Base-by-base conservation (phyloP, 2,329 filamentous ascomycete species). In the Lojkania enalia region DNA sequence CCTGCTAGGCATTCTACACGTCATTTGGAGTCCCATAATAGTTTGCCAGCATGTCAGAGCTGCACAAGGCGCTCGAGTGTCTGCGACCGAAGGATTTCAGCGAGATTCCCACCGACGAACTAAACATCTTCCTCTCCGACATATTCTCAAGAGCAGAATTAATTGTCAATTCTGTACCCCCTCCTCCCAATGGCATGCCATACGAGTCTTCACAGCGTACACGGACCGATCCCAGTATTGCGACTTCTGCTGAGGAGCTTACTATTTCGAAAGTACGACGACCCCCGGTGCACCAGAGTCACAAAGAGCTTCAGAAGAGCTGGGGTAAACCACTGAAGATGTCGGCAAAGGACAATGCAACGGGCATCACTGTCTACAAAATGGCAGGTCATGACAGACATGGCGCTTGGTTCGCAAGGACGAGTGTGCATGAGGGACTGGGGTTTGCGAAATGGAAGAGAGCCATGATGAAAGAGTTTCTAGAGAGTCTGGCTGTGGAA, bases 341-440 rank as follows among this genome's bases (percentile, higher is more conserved):
- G 43, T 82, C 79, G 31, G 70, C 80, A 2, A 84, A 79, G 55
- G 85, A 91, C 15, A 94, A 95, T 60, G 87, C 89, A 0, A 75
- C 89, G 6, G 83, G 79, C 0, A 84, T 96, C 50, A 79, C 77
- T 43, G 83, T 96, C 18, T 96, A 87, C 73, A 95, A 95, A 67
- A 78, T 94, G 48, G 74, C 78, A 0, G 82, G 86, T 2, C 86
- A 88, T 58, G 92, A 97, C 68, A 84, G 89, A 27, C 85, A 85
- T 53, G 92, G 91, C 2, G 79, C 87, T 5, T 97, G 92, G 92
- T 97, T 96, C 70, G 89, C 89, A 18, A 77, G 92, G 43, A 77
- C 87, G 37, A 95, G 90, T 64, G 77, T 95, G 15, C 90, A 96
- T 61, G 83, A 87, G 57, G 88, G 86, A 0, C 67, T 95, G 15